These are phyloP conservation scores for Kregervanrija pseudodelftensis DNA, from an alignment of 805 yeast species.

Conservation along the genomic window DNA sequence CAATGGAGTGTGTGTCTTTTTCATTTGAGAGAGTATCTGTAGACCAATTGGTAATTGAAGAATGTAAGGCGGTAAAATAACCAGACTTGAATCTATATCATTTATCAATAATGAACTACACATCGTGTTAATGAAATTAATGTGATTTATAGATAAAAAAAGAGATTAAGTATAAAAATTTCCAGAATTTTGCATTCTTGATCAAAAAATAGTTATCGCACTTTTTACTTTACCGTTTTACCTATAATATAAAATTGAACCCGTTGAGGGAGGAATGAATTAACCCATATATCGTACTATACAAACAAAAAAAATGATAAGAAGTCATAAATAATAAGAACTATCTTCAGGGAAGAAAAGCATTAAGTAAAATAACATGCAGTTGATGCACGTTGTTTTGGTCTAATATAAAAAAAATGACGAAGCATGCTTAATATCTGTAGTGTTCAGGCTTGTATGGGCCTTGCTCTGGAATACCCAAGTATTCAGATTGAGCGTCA, in stretches of 20 bases:
- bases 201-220: no score
- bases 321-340: slow-evolving; percentile 3
- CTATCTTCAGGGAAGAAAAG: background rate
- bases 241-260: slow-evolving; percentile 1
- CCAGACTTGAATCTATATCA: no score
- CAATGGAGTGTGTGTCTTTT: no score
- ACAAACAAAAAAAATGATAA: slow-evolving; percentile 1
- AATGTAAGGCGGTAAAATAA: no score
- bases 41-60: no score
- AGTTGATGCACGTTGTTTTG: slow-evolving; percentile 25
- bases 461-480: slow-evolving; percentile 86
- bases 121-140: no score
- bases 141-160: no score
- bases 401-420: background rate
- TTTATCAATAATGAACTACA: no score
- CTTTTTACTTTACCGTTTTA: background rate
- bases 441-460: slow-evolving; percentile 97
- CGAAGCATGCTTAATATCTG: slow-evolving; percentile 64
- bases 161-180: no score
- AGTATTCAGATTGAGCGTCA: slow-evolving; percentile 83
- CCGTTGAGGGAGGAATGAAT: slow-evolving; percentile 9
- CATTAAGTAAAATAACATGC: slow-evolving; percentile 14
- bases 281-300: slow-evolving; percentile 5
- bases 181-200: no score
- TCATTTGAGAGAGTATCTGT: no score